Percentiles rank a stretch among this genome's conserved stretches.
These are phyloP conservation scores for Myxozyma melibiosi DNA, from an alignment of 805 yeast genomes.

Conservation along the genomic window DNA sequence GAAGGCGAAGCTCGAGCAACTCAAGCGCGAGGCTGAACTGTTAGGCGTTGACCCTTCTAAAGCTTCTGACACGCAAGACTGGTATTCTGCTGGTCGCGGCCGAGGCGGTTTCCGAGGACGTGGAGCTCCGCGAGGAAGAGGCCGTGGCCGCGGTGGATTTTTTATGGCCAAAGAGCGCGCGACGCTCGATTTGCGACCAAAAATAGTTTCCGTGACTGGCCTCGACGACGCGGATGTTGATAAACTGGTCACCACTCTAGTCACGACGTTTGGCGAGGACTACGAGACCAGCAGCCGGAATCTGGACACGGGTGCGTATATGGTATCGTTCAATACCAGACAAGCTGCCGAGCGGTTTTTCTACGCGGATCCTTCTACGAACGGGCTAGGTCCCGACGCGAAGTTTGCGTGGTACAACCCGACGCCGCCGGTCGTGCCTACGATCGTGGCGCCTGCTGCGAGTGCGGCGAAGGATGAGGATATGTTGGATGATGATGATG, in stretches of 20 bases:
- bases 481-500: slow-evolving; percentile 18
- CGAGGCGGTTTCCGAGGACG: slow-evolving; percentile 33
- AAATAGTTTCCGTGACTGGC: slow-evolving; percentile 41
- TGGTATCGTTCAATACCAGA: slow-evolving; percentile 43
- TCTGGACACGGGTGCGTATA: slow-evolving; percentile 15
- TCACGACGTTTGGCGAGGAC: slow-evolving; percentile 40
- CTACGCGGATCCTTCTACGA: slow-evolving; percentile 11
- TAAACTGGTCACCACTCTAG: not conserved
- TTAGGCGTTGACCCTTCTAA: slow-evolving; percentile 37
- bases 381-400: not conserved
- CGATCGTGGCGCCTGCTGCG: not conserved
- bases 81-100: slow-evolving; percentile 20
- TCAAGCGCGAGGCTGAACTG: slow-evolving; percentile 42
- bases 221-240: slow-evolving; percentile 29
- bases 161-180: slow-evolving; percentile 37
- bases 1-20: slow-evolving; percentile 40
- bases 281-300: slow-evolving; percentile 34
- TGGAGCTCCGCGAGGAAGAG: slow-evolving; percentile 32
- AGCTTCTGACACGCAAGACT: slow-evolving; percentile 23
- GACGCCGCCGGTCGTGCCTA: slow-evolving; percentile 5
- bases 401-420: slow-evolving; percentile 20
- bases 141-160: slow-evolving; percentile 37
- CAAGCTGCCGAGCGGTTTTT: slow-evolving; percentile 43
- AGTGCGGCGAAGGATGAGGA: slow-evolving; percentile 2
- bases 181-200: slow-evolving; percentile 46